A percentile compares a stretch with the other conserved stretches of the same genome.
Conservation (phyloP, 1,284 basidiomycete genomes). For the Cryptococcus depauperatus region DNA sequence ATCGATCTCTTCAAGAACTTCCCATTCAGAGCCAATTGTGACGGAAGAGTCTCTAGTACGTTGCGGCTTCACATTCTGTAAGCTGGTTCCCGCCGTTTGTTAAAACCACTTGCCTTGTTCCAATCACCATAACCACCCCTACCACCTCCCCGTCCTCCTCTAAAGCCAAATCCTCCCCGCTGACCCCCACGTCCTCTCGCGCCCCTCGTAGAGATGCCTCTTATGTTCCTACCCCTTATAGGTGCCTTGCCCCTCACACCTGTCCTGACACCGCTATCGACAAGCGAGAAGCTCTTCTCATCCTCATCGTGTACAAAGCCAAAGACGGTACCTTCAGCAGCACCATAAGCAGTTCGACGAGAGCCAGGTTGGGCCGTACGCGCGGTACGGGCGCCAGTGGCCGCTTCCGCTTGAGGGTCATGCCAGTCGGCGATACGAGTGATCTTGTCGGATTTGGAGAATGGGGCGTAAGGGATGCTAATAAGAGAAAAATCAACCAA, state of each 20-base stretch:
- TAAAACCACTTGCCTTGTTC: constrained; percentile 63
- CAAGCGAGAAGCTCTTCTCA: constrained; percentile 93
- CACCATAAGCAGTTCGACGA: constrained; percentile 47
- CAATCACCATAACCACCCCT: constrained; percentile 80
- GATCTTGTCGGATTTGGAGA: constrained; percentile 96
- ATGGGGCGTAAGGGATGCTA: constrained; percentile 87
- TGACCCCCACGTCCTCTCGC: constrained; percentile 46
- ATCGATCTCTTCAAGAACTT: constrained; percentile 93
- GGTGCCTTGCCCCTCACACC: constrained; percentile 15
- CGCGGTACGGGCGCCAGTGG: constrained; percentile 52
- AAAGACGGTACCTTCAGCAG: constrained; percentile 76
- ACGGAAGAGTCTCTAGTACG: constrained; percentile 91
- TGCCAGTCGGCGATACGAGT: constrained; percentile 98
- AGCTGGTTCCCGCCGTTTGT: background rate
- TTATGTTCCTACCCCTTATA: constrained; percentile 9
- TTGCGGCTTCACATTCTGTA: constrained; percentile 56
- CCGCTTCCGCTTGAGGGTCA: constrained; percentile 48
- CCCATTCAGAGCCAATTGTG: constrained; percentile 84
- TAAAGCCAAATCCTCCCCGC: constrained; percentile 39
- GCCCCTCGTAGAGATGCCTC: constrained; percentile 19
- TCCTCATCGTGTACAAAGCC: constrained; percentile 98
- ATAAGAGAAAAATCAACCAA: background rate
- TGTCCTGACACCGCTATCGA: constrained; percentile 56
- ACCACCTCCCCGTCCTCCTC: constrained; percentile 56
- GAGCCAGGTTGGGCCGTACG: constrained; percentile 17